phyloP scores from a whole-genome alignment of 2,329 filamentous ascomycete genomes.

The Chaetomium globosum region DNA sequence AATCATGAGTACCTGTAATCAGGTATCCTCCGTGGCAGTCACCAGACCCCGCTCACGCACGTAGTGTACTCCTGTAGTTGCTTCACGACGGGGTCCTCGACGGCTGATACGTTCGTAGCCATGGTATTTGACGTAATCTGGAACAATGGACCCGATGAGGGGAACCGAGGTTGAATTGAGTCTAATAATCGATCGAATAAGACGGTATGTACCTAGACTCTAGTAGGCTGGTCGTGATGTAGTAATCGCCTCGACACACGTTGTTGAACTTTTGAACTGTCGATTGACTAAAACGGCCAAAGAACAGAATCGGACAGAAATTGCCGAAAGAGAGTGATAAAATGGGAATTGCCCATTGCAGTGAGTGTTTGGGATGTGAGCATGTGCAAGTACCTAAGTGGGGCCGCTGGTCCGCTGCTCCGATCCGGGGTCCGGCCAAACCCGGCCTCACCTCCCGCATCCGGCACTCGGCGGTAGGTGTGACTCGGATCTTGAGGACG shows the following conservation, averaged over 20 bases:
- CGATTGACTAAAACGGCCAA: background rate
- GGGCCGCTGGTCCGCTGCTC: conserved; percentile 13
- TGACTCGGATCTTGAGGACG: background rate
- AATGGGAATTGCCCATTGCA: background rate
- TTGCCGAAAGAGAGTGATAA: background rate
- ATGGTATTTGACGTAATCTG: conserved; percentile 28
- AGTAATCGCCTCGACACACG: background rate
- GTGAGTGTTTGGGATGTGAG: background rate
- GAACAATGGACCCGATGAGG: background rate
- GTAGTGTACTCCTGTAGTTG: conserved; percentile 44
- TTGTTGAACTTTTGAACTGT: background rate
- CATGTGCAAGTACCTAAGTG: conserved; percentile 18
- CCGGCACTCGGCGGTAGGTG: background rate
- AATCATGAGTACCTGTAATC: background rate
- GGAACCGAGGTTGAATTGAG: conserved; percentile 21
- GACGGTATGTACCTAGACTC: too few relatives aligned
- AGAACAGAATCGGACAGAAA: background rate
- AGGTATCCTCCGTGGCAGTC: background rate
- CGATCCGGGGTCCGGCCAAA: conserved; percentile 14
- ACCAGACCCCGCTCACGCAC: conserved; percentile 34
- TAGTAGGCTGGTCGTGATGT: too few relatives aligned
- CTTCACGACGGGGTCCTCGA: conserved; percentile 40
- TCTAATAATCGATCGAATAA: too few relatives aligned
- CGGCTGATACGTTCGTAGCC: conserved; percentile 24
- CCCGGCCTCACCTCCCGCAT: background rate